Percentiles rank a stretch among this genome's conserved stretches.
phyloP scores from a whole-genome alignment of 225 moss, liverwort and hornwort species.

The Antitrichia curtipendula region DNA sequence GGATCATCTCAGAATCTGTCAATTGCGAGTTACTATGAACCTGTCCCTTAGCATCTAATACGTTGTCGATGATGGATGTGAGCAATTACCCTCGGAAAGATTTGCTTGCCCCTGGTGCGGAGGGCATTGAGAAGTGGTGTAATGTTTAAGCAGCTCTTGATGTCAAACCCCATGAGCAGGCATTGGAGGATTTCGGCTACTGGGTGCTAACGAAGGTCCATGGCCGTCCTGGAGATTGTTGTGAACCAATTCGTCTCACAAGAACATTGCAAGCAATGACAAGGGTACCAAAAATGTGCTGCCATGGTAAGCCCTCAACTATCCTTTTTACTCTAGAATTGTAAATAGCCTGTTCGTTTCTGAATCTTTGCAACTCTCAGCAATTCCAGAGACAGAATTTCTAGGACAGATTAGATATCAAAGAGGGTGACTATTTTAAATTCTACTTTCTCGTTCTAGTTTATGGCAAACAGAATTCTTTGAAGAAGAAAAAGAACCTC shows the following conservation, averaged over 20 bases:
- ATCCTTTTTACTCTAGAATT: not conserved
- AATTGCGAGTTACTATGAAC: not conserved
- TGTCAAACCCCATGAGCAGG: not conserved
- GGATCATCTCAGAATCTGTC: not conserved
- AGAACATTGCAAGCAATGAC: not conserved
- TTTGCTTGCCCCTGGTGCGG: not conserved
- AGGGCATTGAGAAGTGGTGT: not conserved
- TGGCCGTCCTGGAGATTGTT: constrained; percentile 1
- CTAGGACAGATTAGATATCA: not conserved
- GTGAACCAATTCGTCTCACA: not conserved
- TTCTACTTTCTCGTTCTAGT: not conserved
- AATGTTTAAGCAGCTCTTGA: not conserved
- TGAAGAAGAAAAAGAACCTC: not conserved
- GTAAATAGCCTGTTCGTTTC: not conserved
- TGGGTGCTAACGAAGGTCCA: not conserved
- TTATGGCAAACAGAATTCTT: not conserved
- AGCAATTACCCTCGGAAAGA: not conserved
- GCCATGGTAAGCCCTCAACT: not conserved
- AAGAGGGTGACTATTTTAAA: not conserved
- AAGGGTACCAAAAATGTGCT: not conserved
- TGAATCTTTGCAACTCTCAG: not conserved
- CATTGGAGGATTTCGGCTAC: not conserved
- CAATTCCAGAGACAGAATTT: not conserved
- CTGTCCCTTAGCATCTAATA: not conserved
- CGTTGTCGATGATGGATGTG: not conserved